Base-by-base conservation (phyloP, 768 basidiomycete species). In the Podaxis carcinomalis region DNA sequence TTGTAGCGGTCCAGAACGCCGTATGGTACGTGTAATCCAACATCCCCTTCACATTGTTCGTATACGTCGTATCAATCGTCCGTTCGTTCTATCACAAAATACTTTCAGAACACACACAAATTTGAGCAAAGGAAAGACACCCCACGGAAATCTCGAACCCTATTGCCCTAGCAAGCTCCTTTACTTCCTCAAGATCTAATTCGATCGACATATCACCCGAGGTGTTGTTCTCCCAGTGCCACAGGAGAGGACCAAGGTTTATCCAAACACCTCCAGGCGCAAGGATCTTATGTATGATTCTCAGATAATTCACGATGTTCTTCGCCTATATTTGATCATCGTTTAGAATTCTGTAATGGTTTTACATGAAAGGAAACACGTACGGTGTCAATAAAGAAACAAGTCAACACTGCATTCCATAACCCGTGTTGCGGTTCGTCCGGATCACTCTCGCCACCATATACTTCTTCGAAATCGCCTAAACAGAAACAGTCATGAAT, bases 321-420 rank as follows among this genome's bases (percentile, higher is more conserved):
- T 95, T 90, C 0, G 94, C 93, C 91, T 95, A 54, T 4, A n/a
- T 51, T 28, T 21, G 10, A 23, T 54, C 14, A 23, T 54, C 14
- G 2, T 52, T 52, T 14, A 40, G 23, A 5, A 10, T 19, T 56
- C 13, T 57, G 36, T 4, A 35, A 32, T 28, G 14, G 59, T 32
- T 40, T n/a, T 28, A 39, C 23, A 28, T 36, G 27, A 23, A 42
- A 27, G 16, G 53, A 36, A 40, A 3, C 19, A 67, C 82, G 63
- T 66, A 93, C 94, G 3, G 95, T 97, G 69, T 99, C 95, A 53
- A 98, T 88, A 78, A 98, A 98, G 81, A 98, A 98, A 70, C 94
- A 98, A 1, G 95, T 98, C 64, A 97, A 72, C 5, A 98, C 82
- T 0, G 90, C 91, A 65, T 96, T 87, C 93, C 93, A 98, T 65